Conservation (phyloP, 176 grass and related monocot genomes). For the Oryza officinalis region DNA sequence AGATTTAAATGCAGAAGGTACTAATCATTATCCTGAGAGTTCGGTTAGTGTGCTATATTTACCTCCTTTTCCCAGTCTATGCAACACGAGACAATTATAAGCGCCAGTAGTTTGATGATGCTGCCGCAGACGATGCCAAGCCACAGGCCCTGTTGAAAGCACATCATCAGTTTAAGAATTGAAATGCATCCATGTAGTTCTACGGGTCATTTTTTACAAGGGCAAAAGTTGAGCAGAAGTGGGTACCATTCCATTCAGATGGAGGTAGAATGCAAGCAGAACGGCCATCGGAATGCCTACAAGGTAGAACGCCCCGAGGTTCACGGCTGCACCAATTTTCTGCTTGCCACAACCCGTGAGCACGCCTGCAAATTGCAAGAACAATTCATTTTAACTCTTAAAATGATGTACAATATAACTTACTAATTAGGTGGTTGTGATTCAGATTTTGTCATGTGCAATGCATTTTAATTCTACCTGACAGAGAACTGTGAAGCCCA, state of each 20-base stretch:
- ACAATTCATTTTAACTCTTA: background rate
- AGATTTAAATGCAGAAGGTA: background rate
- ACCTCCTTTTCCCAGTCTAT: constrained; percentile 35
- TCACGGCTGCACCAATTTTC: constrained; percentile 17
- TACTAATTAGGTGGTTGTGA: background rate
- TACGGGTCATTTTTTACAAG: background rate
- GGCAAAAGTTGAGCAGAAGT: background rate
- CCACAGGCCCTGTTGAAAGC: constrained; percentile 13
- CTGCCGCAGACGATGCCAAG: constrained; percentile 39
- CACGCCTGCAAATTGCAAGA: background rate
- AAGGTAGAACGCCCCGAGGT: constrained; percentile 39
- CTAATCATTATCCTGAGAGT: background rate
- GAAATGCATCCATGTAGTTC: background rate
- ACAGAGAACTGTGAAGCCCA: constrained; percentile 34
- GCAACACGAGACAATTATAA: background rate
- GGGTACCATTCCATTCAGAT: constrained; percentile 41
- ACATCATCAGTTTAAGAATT: background rate
- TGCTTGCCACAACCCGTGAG: constrained; percentile 31
- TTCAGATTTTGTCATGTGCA: background rate
- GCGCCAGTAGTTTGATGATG: constrained; percentile 23
- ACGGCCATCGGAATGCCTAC: constrained; percentile 31
- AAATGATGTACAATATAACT: background rate
- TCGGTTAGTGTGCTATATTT: background rate
- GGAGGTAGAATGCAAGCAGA: constrained; percentile 28
- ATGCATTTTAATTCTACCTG: background rate